These are phyloP conservation scores for Rhodotorula sp. DNA, from an alignment of 1,284 basidiomycete genomes.

Conservation along the genomic window DNA sequence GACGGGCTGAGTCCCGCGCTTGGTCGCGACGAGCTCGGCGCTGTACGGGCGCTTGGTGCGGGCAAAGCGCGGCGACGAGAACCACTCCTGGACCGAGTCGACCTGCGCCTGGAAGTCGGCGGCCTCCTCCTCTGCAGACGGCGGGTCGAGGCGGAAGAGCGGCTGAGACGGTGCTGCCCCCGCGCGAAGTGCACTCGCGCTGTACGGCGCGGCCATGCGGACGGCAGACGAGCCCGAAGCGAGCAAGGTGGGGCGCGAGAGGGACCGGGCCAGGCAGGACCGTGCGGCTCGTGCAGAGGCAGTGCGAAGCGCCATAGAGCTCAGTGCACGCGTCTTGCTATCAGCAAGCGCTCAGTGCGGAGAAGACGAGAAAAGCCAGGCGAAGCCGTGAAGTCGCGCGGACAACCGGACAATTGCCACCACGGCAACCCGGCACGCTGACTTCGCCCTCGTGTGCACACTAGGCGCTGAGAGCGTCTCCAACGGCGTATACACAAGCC, in stretches of 20 bases:
- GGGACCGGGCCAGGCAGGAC: neutral
- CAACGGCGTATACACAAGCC: too few relatives aligned
- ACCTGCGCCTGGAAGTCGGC: conserved; percentile 67
- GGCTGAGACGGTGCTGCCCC: conserved; percentile 19
- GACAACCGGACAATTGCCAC: neutral
- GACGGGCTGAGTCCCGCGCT: conserved; percentile 82
- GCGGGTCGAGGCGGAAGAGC: conserved; percentile 65
- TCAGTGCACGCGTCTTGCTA: neutral
- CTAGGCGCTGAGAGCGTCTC: too few relatives aligned
- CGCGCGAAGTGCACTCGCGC: neutral
- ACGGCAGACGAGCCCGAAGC: neutral
- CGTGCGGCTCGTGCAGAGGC: neutral
- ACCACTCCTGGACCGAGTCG: conserved; percentile 69
- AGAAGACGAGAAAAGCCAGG: neutral
- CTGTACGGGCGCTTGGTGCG: conserved; percentile 75
- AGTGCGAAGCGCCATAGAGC: conserved; percentile 5
- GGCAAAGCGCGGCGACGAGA: conserved; percentile 70
- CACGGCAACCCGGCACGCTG: too few relatives aligned
- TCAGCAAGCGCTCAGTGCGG: neutral
- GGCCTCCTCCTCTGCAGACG: conserved; percentile 65
- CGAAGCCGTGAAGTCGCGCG: neutral
- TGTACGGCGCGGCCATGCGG: conserved; percentile 3
- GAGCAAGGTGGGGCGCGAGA: neutral
- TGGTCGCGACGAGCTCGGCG: conserved; percentile 74
- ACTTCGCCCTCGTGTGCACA: too few relatives aligned